A percentile compares a stretch with the other conserved stretches of the same genome.
Evolutionary conservation across 2,329 filamentous ascomycete genomes (phyloP).

Genomic region (Microcera coccophila): DNA sequence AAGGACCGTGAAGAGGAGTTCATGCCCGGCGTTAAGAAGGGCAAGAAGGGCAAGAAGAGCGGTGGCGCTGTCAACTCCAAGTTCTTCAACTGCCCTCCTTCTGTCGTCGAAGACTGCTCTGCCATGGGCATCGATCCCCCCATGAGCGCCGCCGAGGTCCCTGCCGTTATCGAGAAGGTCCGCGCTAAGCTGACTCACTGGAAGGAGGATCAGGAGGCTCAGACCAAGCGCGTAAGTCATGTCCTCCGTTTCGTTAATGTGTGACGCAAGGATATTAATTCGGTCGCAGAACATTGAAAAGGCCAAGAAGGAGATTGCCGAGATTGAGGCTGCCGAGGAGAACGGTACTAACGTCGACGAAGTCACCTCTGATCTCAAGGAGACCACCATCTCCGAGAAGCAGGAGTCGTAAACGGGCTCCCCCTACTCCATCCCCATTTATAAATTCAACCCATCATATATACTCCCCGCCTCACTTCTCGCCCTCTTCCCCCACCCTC

Average conservation of each 20-base stretch:
- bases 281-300: constrained; percentile 81
- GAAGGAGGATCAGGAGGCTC: constrained; percentile 83
- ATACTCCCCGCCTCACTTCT: not conserved
- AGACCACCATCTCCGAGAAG: constrained; percentile 51
- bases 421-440: constrained; percentile 4
- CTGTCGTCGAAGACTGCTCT: constrained; percentile 85
- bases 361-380: constrained; percentile 49
- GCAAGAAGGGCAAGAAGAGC: constrained; percentile 76
- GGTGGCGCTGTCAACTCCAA: constrained; percentile 48
- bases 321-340: constrained; percentile 62
- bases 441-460: constrained; percentile 7
- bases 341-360: constrained; percentile 54
- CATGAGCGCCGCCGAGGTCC: constrained; percentile 78
- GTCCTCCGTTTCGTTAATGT: constrained; percentile 16
- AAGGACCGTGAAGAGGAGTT: constrained; percentile 85
- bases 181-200: constrained; percentile 87
- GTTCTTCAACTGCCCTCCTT: constrained; percentile 79
- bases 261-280: constrained; percentile 26
- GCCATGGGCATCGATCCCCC: constrained; percentile 84
- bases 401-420: constrained; percentile 40
- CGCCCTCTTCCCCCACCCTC: not conserved
- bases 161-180: constrained; percentile 77
- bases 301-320: constrained; percentile 91
- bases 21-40: constrained; percentile 75
- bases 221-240: constrained; percentile 79